phyloP scores from a whole-genome alignment of 306 rosid genomes.

The Fragaria ananassa region DNA sequence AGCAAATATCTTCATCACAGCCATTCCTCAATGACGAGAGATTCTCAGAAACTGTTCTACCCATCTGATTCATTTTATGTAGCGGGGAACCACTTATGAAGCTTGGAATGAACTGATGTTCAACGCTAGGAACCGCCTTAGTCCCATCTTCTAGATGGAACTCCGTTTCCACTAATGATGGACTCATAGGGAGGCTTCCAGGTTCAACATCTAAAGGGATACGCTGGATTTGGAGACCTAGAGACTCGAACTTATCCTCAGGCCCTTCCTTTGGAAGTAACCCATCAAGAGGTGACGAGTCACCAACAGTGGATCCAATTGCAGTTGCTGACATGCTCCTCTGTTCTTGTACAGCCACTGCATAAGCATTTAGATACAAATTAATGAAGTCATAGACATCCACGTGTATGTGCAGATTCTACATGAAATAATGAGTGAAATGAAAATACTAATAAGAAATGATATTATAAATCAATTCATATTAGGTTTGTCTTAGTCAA shows the following conservation, averaged over 20 bases:
- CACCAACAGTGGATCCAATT: conserved; percentile 79
- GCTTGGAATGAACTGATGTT: conserved; percentile 94
- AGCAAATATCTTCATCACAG: conserved; percentile 66
- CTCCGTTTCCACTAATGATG: conserved; percentile 51
- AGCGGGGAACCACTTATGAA: conserved; percentile 62
- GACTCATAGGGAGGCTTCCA: conserved; percentile 46
- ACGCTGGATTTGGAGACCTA: conserved; percentile 86
- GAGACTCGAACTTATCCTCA: conserved; percentile 77
- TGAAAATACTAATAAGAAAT: background rate
- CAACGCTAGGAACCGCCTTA: conserved; percentile 66
- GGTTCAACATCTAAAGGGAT: conserved; percentile 66
- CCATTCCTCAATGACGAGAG: conserved; percentile 65
- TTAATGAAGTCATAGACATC: background rate
- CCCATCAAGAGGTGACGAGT: conserved; percentile 78
- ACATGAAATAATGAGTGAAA: background rate
- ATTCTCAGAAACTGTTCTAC: conserved; percentile 54
- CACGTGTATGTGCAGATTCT: background rate
- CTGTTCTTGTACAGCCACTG: conserved; percentile 93
- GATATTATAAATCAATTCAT: background rate
- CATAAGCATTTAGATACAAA: conserved; percentile 16
- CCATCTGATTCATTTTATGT: conserved; percentile 46
- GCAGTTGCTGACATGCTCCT: conserved; percentile 78
- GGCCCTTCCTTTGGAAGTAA: conserved; percentile 57
- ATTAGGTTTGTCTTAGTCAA: background rate
- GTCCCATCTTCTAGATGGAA: conserved; percentile 71